Conservation (phyloP, 257 asterid species). For the Mentha longifolia region DNA sequence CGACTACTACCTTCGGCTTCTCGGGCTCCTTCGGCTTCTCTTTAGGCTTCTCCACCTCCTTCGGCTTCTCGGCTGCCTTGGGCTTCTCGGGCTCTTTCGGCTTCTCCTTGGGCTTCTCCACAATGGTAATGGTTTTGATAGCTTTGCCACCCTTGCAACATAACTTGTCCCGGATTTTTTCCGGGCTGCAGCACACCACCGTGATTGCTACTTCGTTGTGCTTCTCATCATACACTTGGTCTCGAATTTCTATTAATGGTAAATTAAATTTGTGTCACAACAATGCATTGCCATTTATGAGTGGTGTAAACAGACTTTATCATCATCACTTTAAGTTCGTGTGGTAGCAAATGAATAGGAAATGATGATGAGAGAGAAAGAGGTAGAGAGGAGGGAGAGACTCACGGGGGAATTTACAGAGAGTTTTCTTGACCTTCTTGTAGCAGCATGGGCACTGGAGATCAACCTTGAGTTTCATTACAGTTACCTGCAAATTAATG, state of each 20-base stretch:
- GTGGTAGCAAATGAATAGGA: neutral
- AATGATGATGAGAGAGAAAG: neutral
- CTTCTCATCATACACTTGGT: conserved; percentile 75
- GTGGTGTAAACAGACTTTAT: neutral
- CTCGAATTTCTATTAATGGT: conserved; percentile 57
- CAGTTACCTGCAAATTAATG: conserved; percentile 47
- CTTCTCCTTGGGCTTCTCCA: too few relatives aligned
- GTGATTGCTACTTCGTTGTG: conserved; percentile 56
- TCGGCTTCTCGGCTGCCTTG: too few relatives aligned
- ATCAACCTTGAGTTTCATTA: conserved; percentile 76
- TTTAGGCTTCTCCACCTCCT: too few relatives aligned
- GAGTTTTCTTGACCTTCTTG: conserved; percentile 81
- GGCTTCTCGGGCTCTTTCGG: too few relatives aligned
- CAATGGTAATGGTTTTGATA: conserved; percentile 67
- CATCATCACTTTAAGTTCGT: neutral
- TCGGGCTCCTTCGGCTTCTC: conserved; percentile 34
- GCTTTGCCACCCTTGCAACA: conserved; percentile 57
- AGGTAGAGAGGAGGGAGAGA: neutral
- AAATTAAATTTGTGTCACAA: neutral
- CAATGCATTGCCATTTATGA: neutral
- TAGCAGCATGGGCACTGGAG: conserved; percentile 85
- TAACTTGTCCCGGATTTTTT: conserved; percentile 72
- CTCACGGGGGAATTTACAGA: conserved; percentile 84
- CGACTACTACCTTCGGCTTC: conserved; percentile 27
- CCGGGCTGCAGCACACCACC: conserved; percentile 86